Percentiles rank a stretch among this genome's conserved stretches.
Conservation (phyloP, 306 rosid species). For the Medicago ruthenica region DNA sequence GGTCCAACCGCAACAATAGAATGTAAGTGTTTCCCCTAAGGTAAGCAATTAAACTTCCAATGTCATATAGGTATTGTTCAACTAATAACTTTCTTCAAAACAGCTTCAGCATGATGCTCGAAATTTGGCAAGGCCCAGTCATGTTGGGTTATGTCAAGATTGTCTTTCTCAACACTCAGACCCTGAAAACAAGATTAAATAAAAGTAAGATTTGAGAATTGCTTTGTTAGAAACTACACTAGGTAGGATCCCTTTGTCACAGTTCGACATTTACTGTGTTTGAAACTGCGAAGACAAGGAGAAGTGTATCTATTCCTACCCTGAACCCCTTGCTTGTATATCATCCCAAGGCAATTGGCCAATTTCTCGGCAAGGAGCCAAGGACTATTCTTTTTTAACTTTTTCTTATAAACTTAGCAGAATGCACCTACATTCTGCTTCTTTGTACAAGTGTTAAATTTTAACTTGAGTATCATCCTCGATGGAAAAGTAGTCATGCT, state of each 20-base stretch:
- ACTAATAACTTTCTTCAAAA: constrained; percentile 59
- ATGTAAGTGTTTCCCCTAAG: not conserved
- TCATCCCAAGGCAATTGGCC: constrained; percentile 8
- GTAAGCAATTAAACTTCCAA: constrained; percentile 33
- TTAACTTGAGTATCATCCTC: not conserved
- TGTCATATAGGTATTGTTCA: constrained; percentile 43
- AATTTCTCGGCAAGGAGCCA: not conserved
- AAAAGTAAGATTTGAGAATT: constrained; percentile 25
- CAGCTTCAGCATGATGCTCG: constrained; percentile 90
- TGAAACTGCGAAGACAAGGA: not conserved
- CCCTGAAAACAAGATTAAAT: constrained; percentile 62
- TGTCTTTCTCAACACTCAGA: constrained; percentile 90
- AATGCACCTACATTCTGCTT: constrained; percentile 21
- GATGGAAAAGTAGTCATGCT: not conserved
- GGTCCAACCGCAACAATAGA: constrained; percentile 27
- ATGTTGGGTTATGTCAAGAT: constrained; percentile 95
- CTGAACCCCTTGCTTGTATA: not conserved
- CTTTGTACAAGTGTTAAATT: not conserved
- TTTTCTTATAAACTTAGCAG: constrained; percentile 18
- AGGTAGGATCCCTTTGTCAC: not conserved
- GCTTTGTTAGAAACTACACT: not conserved
- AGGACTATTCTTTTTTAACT: constrained; percentile 7
- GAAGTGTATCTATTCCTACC: not conserved
- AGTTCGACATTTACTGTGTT: not conserved
- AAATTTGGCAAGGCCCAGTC: constrained; percentile 91